Conservation (phyloP, 345 rosid genomes). For the Gossypium herbaceum region DNA sequence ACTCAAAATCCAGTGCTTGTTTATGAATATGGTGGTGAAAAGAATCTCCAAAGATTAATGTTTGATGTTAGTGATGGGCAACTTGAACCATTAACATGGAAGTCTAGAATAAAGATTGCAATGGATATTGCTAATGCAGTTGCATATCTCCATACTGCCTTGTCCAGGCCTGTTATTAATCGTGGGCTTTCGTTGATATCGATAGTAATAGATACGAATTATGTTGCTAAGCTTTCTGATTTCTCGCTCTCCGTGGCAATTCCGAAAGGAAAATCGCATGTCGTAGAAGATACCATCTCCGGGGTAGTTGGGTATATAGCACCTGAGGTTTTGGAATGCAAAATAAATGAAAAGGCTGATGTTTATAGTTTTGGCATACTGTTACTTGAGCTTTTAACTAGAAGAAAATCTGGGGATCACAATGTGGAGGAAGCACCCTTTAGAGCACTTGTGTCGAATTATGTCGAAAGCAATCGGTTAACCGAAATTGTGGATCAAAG, state of each 20-base stretch:
- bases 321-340: background rate
- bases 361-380: conserved; percentile 11
- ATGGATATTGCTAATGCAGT: conserved; percentile 4
- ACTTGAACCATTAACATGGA: conserved; percentile 6
- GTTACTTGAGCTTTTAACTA: conserved; percentile 9
- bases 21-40: conserved; percentile 13
- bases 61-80: background rate
- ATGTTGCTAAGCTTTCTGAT: background rate
- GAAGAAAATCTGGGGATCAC: background rate
- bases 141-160: conserved; percentile 14
- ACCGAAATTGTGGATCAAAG: background rate
- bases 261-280: background rate
- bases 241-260: conserved; percentile 1
- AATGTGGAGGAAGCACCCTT: background rate
- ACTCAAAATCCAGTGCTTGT: conserved; percentile 6
- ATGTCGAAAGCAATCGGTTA: conserved; percentile 4
- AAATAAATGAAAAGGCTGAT: conserved; percentile 1
- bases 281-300: background rate
- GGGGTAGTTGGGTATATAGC: conserved; percentile 9
- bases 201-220: background rate
- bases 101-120: conserved; percentile 7
- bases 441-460: background rate
- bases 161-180: conserved; percentile 8
- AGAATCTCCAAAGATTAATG: background rate
- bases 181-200: conserved; percentile 9